A percentile compares a stretch with the other conserved stretches of the same genome.
phyloP scores from a whole-genome alignment of 2,329 filamentous ascomycete species.

The Pseudodiploospora longispora region DNA sequence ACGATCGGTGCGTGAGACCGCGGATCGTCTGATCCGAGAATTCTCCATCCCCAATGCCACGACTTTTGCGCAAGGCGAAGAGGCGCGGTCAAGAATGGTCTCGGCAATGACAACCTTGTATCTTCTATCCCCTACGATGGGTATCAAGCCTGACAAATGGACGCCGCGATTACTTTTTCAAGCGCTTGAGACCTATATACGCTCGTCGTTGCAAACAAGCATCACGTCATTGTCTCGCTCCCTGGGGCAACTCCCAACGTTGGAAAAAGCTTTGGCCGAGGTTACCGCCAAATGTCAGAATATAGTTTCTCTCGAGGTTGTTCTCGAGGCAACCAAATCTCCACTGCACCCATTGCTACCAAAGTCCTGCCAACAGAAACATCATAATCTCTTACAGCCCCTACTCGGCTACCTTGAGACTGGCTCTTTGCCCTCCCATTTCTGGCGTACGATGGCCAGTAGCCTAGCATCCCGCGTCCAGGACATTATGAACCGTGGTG shows the following conservation, averaged over 20 bases:
- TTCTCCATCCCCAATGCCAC: conserved; percentile 59
- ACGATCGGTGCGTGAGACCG: conserved; percentile 59
- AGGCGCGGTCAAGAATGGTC: conserved; percentile 63
- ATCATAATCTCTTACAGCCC: conserved; percentile 56
- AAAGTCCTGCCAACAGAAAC: conserved; percentile 22
- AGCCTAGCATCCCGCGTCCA: conserved; percentile 69
- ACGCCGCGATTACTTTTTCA: conserved; percentile 65
- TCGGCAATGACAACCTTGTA: conserved; percentile 73
- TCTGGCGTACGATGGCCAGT: conserved; percentile 83
- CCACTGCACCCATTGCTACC: conserved; percentile 61
- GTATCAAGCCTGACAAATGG: conserved; percentile 45
- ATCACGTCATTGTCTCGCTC: conserved; percentile 66
- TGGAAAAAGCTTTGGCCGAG: conserved; percentile 76
- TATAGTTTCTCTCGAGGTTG: conserved; percentile 74
- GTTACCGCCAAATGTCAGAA: conserved; percentile 82
- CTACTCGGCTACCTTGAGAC: conserved; percentile 77
- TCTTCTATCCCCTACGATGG: conserved; percentile 63
- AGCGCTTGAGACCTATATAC: conserved; percentile 73
- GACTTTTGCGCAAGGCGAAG: conserved; percentile 61
- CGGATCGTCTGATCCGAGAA: conserved; percentile 73
- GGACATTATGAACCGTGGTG: conserved; percentile 76
- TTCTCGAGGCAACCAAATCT: conserved; percentile 61
- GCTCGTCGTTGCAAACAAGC: conserved; percentile 71
- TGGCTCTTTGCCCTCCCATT: conserved; percentile 78
- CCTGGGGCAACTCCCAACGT: conserved; percentile 68